Base-by-base conservation (phyloP, 768 basidiomycete species). In the Mycena floridula region DNA sequence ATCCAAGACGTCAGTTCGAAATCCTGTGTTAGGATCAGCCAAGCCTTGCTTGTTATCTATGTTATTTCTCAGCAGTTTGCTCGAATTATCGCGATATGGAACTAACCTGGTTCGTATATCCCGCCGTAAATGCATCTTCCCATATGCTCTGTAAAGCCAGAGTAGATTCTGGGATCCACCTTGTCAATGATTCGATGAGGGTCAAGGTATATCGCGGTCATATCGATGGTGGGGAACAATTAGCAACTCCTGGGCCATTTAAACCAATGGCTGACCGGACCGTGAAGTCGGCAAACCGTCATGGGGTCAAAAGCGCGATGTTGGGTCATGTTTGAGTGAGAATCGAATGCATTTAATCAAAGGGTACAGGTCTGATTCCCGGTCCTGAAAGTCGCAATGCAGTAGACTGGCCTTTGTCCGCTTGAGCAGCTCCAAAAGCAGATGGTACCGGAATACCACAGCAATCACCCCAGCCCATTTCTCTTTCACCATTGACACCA, bases 381-480 rank as follows among this genome's bases (percentile, higher is more conserved):
- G 78, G 74, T 5, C 85, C 82, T 37, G 67, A 61, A 15, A 85
- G 63, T 43, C 62, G 59, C 47, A 62, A 48, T 0, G 70, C 68
- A 11, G 66, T 64, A 15, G 53, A 53, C 48, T 65, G 67, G 24
- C 67, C 59, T 53, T 68, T 63, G 52, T 76, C 77, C 24, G 69
- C 74, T 46, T 69, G 65, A 0, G 82, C 86, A 36, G 89, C 89
- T 21, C 76, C 91, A 55, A 94, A 92, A 3, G 64, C 83, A 30
- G 81, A 83, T 3, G 92, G 92, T 5, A 95, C 80, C 0, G 81
- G 82, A 48, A 94, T 95, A 0, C 91, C 90, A 61, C 92, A 94
- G 58, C 92, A 92, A 52, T 95, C 89, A 0, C 87, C 90, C 87
- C 89, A 90, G 2, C 85, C 82, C 25, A 74, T 69, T 42, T 74